Evolutionary conservation across 345 rosid species (phyloP).

Genomic region (Viola odorata): DNA sequence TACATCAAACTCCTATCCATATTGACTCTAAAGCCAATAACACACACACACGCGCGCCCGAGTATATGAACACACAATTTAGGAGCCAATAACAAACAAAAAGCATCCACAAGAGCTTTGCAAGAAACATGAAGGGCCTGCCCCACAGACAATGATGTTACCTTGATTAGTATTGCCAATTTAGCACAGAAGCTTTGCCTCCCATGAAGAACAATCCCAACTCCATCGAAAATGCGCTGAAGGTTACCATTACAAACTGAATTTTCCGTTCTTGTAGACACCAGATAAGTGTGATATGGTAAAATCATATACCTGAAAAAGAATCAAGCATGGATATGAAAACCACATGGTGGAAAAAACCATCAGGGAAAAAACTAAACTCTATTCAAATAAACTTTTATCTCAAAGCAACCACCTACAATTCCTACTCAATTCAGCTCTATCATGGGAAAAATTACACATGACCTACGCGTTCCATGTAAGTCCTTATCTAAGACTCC

Average conservation of each 20-base stretch:
- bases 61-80: no score
- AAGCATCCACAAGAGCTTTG: no score
- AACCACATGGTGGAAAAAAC: slow-evolving; percentile 2
- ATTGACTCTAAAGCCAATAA: not conserved
- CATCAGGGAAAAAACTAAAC: not conserved
- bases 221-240: slow-evolving; percentile 33
- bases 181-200: slow-evolving; percentile 45
- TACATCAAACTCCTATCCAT: not conserved
- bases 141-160: slow-evolving; percentile 3
- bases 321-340: slow-evolving; percentile 3
- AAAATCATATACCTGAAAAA: slow-evolving; percentile 44
- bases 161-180: slow-evolving; percentile 47
- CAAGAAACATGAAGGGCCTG: no score
- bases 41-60: no score
- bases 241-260: slow-evolving; percentile 6
- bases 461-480: no score
- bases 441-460: no score
- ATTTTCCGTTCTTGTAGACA: slow-evolving; percentile 14
- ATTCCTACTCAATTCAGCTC: no score
- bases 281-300: slow-evolving; percentile 21
- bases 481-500: no score
- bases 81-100: no score
- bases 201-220: slow-evolving; percentile 61
- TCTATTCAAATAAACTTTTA: no score
- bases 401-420: no score